Evolutionary conservation across 306 rosid species (phyloP), one percentile per base, ranked within the genome.

Genomic region (Rosa persica): DNA sequence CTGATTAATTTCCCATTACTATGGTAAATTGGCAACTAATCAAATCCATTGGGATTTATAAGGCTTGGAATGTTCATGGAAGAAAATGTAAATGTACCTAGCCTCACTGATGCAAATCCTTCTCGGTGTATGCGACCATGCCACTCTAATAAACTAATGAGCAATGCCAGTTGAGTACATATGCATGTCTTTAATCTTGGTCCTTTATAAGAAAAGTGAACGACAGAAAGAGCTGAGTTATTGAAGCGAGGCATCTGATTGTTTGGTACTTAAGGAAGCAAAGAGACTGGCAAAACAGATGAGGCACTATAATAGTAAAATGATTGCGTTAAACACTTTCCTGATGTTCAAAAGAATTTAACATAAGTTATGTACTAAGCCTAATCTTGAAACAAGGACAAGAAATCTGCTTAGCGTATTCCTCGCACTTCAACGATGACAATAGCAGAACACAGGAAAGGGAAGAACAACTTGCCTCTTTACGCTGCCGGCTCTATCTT

Each of bases 241-340:
- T 51, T 1, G 73, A 82, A 77, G 78, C 55, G 54, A 82, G 74
- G 85, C 65, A 81, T 77, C 81, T 64, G 70, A 66, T 81, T 49
- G 23, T 57, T 46, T 72, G 39, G 52, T 60, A 23, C 70, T 54
- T 43, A 4, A 17, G 85, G 78, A 82, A 82, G 81, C 34, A 76
- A 82, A 77, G 85, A 49, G 20, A 54, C 42, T 22, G 25, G 43
- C 67, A 71, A 60, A 19, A 73, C 17, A 16, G 8, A 22, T 22
- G 62, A 27, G 72, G 55, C 25, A 39, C 36, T 52, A 48, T 12
- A 4, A 48, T 48, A 48, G 54, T 13, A 7, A n/a, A 13, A 6
- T 48, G 17, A 19, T 46, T 34, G 42, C 5, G 17, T 51, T 1
- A 46, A n/a, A 47, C 11, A 11, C 34, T 52, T 69, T 57, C 40